Base-by-base conservation (phyloP, 2,329 filamentous ascomycete genomes). In the Kalaharituber pfeilii region DNA sequence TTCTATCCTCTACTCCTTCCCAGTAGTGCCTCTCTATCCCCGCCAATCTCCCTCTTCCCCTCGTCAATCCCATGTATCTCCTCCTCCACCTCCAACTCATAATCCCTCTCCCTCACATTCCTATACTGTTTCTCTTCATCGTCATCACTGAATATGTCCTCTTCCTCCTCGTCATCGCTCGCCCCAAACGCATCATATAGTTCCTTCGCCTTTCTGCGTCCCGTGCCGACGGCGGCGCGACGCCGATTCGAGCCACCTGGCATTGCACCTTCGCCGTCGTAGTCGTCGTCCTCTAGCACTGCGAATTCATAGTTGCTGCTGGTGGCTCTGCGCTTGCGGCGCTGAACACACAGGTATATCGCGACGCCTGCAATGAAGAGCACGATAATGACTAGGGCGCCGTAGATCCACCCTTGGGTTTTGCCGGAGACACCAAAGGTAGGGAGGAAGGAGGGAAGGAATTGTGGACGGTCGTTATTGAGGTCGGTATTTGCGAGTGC, bases 141-240 rank as follows among this genome's bases (percentile, higher is more conserved):
- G 18, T 67, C 69, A 9, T 70, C 67, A 51, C 65, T 65, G 33
- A 64, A 64, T 7, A 78, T 64, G 56, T 65, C 64, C 39, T 9
- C 8, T 26, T 62, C 63, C 25, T 83, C 80, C 53, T 86, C 83
- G 55, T 91, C 88, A 55, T 89, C 89, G 52, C 87, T 89, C 15
- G 86, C 88, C 0, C 91, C 91, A 73, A 98, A 98, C 3, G 91
- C 91, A 72, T 98, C 91, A 67, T 98, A 98, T 45, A 98, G 71
- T 71, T 96, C 89, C 26, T 89, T 87, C 1, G 86, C 91, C 20
- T 86, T 72, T 60, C 72, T 66, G 67, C 56, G 65, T 70, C 61
- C 56, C 72, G 51, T 66, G 70, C 56, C 63, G 63, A 6, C 69
- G 66, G 52, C 71, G 72, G 3, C 47, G 22, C 24, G 15, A 25